Conservation (phyloP, 495 filamentous ascomycete species). For the Neurospora sp. region DNA sequence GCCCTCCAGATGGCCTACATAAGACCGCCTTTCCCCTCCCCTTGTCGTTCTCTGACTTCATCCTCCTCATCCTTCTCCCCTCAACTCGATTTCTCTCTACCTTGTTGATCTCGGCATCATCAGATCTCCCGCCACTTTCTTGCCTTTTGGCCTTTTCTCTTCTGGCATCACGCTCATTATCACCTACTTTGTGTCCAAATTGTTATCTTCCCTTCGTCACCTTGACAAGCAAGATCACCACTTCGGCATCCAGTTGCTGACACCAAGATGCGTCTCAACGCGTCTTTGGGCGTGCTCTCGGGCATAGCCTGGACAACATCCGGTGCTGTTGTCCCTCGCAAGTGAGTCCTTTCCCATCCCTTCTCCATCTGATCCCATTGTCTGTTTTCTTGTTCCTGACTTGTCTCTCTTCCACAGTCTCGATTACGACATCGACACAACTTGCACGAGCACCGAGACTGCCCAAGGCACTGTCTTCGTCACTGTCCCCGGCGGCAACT, state of each 20-base stretch:
- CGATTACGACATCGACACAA: slow-evolving; percentile 4
- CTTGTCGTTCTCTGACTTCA: neutral
- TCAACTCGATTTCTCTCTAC: slow-evolving; percentile 2
- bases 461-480: slow-evolving; percentile 25
- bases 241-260: neutral
- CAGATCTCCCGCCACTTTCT: neutral
- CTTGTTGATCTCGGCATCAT: neutral
- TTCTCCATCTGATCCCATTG: neutral
- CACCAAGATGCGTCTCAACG: slow-evolving; percentile 19
- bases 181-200: slow-evolving; percentile 4
- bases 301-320: slow-evolving; percentile 13
- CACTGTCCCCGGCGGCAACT: slow-evolving; percentile 16
- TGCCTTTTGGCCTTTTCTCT: slow-evolving; percentile 3
- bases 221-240: neutral
- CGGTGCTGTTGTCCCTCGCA: slow-evolving; percentile 11
- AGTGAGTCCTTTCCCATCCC: slow-evolving; percentile 9
- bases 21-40: neutral
- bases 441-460: slow-evolving; percentile 12
- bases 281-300: slow-evolving; percentile 10
- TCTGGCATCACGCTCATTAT: slow-evolving; percentile 10
- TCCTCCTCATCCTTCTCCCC: neutral
- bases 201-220: neutral
- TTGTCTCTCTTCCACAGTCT: neutral
- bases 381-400: slow-evolving; percentile 3
- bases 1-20: neutral